A percentile compares a stretch with the other conserved stretches of the same genome.
These are phyloP conservation scores for Globisporangium parvum DNA, from an alignment of 352 stramenopile species.

Conservation along the genomic window DNA sequence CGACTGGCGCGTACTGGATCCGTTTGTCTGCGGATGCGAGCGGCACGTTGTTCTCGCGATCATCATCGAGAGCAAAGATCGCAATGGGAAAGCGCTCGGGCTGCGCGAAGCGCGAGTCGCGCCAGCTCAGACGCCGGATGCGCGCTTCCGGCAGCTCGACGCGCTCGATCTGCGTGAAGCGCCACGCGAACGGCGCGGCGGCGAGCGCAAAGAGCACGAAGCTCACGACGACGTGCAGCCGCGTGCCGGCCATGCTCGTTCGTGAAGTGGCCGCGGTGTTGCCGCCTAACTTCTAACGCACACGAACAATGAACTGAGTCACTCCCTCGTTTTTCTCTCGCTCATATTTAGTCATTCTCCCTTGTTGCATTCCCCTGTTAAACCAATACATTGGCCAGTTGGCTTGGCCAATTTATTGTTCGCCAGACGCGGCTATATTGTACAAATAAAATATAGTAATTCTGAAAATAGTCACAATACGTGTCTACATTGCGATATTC, in stretches of 20 bases:
- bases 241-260: conserved; percentile 55
- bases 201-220: conserved; percentile 71
- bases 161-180: conserved; percentile 65
- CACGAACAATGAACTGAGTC: no score
- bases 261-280: no score
- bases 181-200: conserved; percentile 52
- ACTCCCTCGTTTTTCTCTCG: background rate
- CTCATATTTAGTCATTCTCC: no score
- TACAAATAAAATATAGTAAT: no score
- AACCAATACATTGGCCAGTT: no score
- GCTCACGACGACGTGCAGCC: conserved; percentile 65
- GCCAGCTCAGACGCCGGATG: conserved; percentile 43
- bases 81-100: conserved; percentile 13
- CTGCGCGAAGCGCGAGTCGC: conserved; percentile 22
- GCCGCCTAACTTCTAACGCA: no score
- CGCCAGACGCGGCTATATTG: no score
- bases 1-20: conserved; percentile 1
- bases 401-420: no score
- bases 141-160: conserved; percentile 40
- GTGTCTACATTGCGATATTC: no score
- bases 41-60: background rate
- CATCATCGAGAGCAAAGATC: conserved; percentile 10
- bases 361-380: no score
- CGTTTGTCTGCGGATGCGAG: background rate
- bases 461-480: no score